These are phyloP conservation scores for Excoecaria cochinchinensis DNA, from an alignment of 345 rosid species.

Conservation along the genomic window DNA sequence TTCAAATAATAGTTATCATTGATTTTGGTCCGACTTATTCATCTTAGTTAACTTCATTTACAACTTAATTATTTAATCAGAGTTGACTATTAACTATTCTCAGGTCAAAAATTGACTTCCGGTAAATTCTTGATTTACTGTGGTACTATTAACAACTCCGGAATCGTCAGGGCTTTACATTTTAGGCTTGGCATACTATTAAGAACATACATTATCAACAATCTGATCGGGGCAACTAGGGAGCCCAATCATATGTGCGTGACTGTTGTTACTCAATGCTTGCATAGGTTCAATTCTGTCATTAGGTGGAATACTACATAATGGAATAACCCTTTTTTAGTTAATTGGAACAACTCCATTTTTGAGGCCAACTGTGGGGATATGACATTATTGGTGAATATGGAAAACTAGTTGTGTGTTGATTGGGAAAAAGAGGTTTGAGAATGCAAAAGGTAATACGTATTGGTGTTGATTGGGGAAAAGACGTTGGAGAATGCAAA, in stretches of 20 bases:
- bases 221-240: neutral
- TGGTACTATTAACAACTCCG: too few relatives aligned
- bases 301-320: neutral
- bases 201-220: neutral
- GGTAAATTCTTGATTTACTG: too few relatives aligned
- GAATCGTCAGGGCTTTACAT: too few relatives aligned
- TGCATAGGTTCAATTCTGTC: neutral
- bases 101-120: too few relatives aligned
- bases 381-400: neutral
- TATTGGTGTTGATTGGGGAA: neutral
- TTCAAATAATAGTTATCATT: too few relatives aligned
- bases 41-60: too few relatives aligned
- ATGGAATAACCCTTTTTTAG: neutral
- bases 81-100: too few relatives aligned
- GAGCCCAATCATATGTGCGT: neutral
- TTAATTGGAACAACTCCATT: neutral
- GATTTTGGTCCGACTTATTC: too few relatives aligned
- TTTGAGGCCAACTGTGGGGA: neutral
- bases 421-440: neutral
- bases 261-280: neutral
- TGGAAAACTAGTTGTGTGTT: neutral
- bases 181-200: neutral
- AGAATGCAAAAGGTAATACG: neutral
- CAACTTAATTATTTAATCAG: too few relatives aligned
- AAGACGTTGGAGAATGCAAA: neutral